A percentile compares a stretch with the other conserved stretches of the same genome.
Conservation (phyloP, 768 basidiomycete genomes). For the Rhodotorula paludigena region DNA sequence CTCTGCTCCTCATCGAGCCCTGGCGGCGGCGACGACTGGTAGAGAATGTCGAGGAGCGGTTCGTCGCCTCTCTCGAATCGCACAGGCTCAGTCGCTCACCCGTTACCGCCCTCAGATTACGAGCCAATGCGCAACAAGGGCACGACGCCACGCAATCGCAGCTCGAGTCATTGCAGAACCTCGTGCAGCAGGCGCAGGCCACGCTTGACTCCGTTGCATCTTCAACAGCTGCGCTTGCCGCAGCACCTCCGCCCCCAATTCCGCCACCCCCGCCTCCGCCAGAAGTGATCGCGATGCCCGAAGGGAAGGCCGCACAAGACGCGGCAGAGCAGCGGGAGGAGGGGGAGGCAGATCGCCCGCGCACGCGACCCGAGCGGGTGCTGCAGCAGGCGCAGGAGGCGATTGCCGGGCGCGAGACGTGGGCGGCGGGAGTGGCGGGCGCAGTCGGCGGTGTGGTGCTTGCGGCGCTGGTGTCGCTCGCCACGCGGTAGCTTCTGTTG, state of each 20-base stretch:
- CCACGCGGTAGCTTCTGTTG: not conserved
- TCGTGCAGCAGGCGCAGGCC: slow-evolving; percentile 25
- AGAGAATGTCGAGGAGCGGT: slow-evolving; percentile 70
- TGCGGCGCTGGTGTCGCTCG: not conserved
- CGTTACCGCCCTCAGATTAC: not conserved
- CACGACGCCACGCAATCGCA: slow-evolving; percentile 25
- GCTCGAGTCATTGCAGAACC: slow-evolving; percentile 15
- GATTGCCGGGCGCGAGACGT: slow-evolving; percentile 8
- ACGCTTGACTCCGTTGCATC: slow-evolving; percentile 27
- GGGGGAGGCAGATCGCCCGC: not conserved
- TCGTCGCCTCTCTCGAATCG: not conserved
- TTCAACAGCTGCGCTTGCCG: not conserved
- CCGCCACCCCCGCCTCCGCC: not conserved
- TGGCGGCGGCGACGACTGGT: slow-evolving; percentile 87
- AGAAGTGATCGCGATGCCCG: too few relatives aligned
- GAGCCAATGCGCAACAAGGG: slow-evolving; percentile 9
- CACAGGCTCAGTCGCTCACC: fast-evolving
- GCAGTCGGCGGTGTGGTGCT: slow-evolving; percentile 3
- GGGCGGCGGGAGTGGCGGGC: slow-evolving; percentile 16
- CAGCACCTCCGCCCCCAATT: not conserved
- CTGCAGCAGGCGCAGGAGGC: not conserved
- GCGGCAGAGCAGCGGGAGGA: not conserved
- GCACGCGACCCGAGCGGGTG: not conserved
- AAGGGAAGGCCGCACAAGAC: not conserved
- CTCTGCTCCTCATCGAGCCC: slow-evolving; percentile 87